Evolutionary conservation across 768 basidiomycete species (phyloP).

Genomic region (Auriscalpium vulgare): DNA sequence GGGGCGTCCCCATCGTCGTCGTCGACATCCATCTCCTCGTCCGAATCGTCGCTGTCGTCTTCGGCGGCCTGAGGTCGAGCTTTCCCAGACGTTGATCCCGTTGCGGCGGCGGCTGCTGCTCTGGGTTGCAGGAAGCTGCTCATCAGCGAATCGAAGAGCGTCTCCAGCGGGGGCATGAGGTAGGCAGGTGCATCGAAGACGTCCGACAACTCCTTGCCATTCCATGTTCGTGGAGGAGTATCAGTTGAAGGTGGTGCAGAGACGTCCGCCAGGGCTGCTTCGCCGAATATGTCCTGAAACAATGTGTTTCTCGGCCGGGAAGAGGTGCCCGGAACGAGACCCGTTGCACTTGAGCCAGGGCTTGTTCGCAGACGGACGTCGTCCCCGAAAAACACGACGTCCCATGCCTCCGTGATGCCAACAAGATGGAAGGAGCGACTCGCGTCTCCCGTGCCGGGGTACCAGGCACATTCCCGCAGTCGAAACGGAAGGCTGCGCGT

Average conservation of each 20-base stretch:
- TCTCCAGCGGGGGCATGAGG: constrained; percentile 65
- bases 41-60: constrained; percentile 23
- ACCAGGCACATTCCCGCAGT: constrained; percentile 43
- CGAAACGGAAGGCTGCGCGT: constrained; percentile 50
- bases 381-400: constrained; percentile 64
- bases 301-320: constrained; percentile 44
- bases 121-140: constrained; percentile 35
- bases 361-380: constrained; percentile 32
- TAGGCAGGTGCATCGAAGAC: constrained; percentile 68
- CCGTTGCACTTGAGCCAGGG: constrained; percentile 34
- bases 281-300: constrained; percentile 89
- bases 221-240: constrained; percentile 23
- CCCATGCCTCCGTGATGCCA: constrained; percentile 62
- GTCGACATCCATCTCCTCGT: constrained; percentile 20
- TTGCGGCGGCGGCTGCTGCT: constrained; percentile 11
- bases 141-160: constrained; percentile 61
- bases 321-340: constrained; percentile 23
- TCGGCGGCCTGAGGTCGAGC: constrained; percentile 11
- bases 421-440: constrained; percentile 46
- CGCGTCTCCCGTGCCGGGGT: constrained; percentile 24
- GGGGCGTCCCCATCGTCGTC: constrained; percentile 8
- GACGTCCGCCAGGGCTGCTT: constrained; percentile 48
- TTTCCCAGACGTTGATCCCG: constrained; percentile 11
- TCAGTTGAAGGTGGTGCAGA: constrained; percentile 18
- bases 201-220: constrained; percentile 33